These are phyloP conservation scores for Begonia loranthoides DNA, from an alignment of 306 rosid genomes.

Conservation along the genomic window DNA sequence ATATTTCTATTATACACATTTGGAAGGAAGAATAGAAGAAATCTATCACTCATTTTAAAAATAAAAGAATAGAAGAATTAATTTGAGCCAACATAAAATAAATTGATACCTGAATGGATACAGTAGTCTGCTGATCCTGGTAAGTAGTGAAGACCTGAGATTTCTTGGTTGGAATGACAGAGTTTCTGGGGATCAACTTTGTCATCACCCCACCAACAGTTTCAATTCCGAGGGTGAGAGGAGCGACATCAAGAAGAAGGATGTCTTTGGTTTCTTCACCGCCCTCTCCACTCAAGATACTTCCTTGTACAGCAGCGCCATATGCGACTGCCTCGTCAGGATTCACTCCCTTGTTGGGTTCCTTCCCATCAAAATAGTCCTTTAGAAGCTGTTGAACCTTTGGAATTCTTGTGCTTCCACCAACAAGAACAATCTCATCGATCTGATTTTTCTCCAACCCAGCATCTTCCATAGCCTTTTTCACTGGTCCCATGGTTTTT, in stretches of 20 bases:
- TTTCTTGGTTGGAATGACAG: constrained; percentile 97
- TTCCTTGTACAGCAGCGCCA: constrained; percentile 99
- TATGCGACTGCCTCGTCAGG: constrained; percentile 98
- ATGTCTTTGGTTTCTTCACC: constrained; percentile 96
- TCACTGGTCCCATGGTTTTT: constrained; percentile 97
- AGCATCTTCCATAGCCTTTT: constrained; percentile 98
- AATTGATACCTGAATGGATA: constrained; percentile 79
- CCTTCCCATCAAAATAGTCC: constrained; percentile 92
- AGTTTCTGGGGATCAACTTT: constrained; percentile 95
- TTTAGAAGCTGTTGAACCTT: constrained; percentile 89
- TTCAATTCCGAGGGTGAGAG: constrained; percentile 97
- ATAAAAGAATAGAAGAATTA: background rate
- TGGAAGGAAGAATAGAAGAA: background rate
- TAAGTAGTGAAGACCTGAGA: constrained; percentile 98
- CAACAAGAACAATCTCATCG: constrained; percentile 90
- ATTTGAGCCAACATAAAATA: background rate
- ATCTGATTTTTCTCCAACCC: constrained; percentile 84
- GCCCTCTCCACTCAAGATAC: constrained; percentile 98
- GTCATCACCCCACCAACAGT: constrained; percentile 99
- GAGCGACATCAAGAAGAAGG: constrained; percentile 95
- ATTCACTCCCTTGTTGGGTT: constrained; percentile 98
- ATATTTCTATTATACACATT: too few species aligned
- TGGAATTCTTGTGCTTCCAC: constrained; percentile 97
- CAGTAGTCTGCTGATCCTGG: constrained; percentile 99
- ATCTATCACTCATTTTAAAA: background rate